Conservation (phyloP, 176 grass and related monocot genomes). For the Carex littledalei region DNA sequence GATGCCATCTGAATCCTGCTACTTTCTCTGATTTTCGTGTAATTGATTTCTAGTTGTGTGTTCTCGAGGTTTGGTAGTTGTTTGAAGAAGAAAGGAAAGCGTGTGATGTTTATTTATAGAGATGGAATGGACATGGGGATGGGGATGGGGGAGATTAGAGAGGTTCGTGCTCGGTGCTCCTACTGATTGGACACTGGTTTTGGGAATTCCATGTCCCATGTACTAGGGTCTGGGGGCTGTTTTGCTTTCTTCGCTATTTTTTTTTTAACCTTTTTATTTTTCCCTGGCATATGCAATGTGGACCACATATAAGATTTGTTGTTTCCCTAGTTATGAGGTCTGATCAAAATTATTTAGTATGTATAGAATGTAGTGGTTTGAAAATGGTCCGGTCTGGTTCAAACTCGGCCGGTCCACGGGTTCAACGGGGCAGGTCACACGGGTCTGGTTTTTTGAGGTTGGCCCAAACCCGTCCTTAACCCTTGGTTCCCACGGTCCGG, state of each 20-base stretch:
- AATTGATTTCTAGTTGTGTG: neutral
- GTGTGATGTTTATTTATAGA: neutral
- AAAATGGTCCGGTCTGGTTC: no score
- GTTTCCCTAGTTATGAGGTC: no score
- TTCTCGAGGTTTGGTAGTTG: neutral
- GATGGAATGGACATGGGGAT: neutral
- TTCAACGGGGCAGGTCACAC: no score
- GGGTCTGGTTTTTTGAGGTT: no score
- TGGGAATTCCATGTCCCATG: neutral
- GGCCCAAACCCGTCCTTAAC: no score
- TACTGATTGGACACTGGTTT: neutral
- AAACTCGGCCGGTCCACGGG: no score
- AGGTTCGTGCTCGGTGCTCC: neutral
- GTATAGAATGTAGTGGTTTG: no score
- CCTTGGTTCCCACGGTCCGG: no score
- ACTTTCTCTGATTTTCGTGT: neutral
- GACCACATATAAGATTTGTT: no score
- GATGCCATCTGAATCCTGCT: neutral
- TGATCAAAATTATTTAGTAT: no score
- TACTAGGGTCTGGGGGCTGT: neutral
- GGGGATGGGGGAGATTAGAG: neutral
- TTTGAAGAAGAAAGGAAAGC: neutral
- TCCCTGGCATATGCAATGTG: no score
- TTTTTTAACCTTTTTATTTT: no score
- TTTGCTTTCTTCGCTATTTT: neutral